A percentile compares a stretch with the other conserved stretches of the same genome.
Conservation (phyloP, 768 basidiomycete genomes). For the Lactarius hatsudake region DNA sequence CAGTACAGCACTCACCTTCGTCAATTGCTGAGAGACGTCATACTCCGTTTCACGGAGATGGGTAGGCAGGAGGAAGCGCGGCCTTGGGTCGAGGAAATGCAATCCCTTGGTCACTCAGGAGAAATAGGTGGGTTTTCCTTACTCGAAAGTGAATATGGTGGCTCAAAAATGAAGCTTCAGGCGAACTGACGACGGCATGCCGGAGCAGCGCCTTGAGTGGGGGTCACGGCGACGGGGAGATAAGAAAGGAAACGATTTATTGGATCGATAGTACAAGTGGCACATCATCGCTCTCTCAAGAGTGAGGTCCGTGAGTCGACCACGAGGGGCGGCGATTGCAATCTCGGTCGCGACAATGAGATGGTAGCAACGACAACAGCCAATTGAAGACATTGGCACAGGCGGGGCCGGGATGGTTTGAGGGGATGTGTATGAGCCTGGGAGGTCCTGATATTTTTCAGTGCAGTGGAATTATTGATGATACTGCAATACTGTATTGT, state of each 20-base stretch:
- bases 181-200: neutral
- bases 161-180: neutral
- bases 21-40: constrained; percentile 13
- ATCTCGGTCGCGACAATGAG: neutral
- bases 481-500: too few species aligned
- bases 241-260: neutral
- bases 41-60: constrained; percentile 10
- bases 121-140: neutral
- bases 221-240: neutral
- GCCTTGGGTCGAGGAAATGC: constrained; percentile 13
- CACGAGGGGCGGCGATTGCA: neutral
- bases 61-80: neutral
- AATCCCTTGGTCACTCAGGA: neutral
- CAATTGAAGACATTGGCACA: neutral
- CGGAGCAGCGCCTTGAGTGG: neutral
- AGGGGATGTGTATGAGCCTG: too few species aligned
- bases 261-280: neutral
- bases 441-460: too few species aligned
- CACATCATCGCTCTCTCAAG: neutral
- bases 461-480: too few species aligned
- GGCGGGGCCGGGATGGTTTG: too few species aligned
- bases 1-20: constrained; percentile 1
- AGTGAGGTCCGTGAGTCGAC: neutral
- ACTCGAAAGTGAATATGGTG: neutral
- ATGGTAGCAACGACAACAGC: neutral